Conservation (phyloP, 345 rosid species). For the Eucalyptus shirleyi region DNA sequence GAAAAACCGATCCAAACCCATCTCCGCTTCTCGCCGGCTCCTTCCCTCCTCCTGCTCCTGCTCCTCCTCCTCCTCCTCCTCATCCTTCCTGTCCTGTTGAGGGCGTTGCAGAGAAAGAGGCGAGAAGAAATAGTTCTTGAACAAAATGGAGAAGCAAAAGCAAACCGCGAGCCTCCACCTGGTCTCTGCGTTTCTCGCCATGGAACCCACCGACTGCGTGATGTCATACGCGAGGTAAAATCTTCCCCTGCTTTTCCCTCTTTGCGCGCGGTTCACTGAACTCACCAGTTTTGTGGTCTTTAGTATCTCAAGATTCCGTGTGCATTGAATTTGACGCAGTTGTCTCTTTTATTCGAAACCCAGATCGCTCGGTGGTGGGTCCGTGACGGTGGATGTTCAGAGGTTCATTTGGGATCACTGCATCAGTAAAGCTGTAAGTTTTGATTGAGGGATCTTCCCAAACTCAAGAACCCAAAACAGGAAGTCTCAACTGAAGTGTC, state of each 20-base stretch:
- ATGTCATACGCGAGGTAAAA: slow-evolving; percentile 48
- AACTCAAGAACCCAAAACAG: not conserved
- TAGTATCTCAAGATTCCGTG: not conserved
- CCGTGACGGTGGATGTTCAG: slow-evolving; percentile 42
- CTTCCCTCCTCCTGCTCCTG: not conserved
- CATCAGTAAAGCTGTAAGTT: slow-evolving; percentile 39
- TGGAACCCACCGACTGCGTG: slow-evolving; percentile 47
- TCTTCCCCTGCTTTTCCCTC: not conserved
- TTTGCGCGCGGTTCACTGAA: not conserved
- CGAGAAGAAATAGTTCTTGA: not conserved
- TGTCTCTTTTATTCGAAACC: not conserved
- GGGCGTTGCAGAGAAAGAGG: not conserved
- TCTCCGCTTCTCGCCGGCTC: not conserved
- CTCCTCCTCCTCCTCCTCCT: no score
- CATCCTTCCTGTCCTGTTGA: not conserved
- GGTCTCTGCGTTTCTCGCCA: slow-evolving; percentile 63
- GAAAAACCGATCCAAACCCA: not conserved
- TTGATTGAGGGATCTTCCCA: not conserved
- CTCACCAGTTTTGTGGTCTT: not conserved
- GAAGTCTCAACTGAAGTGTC: not conserved
- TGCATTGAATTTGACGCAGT: not conserved
- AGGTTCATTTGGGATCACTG: slow-evolving; percentile 61
- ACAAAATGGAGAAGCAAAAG: not conserved
- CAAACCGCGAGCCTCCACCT: slow-evolving; percentile 4
- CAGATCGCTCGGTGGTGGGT: slow-evolving; percentile 55